Conservation (phyloP, 1,139 yeast species). For the Blastobotrys persicus region DNA sequence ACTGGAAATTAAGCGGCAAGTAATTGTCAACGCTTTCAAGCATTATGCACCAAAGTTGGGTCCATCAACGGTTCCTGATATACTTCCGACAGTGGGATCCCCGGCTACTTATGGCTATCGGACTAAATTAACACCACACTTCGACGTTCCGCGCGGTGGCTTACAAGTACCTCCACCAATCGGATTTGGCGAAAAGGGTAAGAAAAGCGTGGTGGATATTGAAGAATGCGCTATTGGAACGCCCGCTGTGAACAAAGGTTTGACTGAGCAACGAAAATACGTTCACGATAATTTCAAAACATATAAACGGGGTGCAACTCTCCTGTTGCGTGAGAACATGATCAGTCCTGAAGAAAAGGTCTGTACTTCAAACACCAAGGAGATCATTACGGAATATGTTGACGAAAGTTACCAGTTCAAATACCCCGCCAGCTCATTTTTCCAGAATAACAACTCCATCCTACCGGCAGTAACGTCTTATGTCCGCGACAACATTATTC, state of each 20-base stretch:
- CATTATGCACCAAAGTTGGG: constrained; percentile 58
- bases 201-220: constrained; percentile 78
- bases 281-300: constrained; percentile 49
- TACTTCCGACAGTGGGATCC: constrained; percentile 69
- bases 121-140: constrained; percentile 94
- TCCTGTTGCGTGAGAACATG: constrained; percentile 73
- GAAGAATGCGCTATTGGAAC: constrained; percentile 95
- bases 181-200: constrained; percentile 84
- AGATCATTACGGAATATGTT: constrained; percentile 75
- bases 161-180: constrained; percentile 58
- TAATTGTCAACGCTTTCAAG: constrained; percentile 78
- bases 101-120: constrained; percentile 77
- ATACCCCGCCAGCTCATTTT: constrained; percentile 91
- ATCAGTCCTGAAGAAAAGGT: constrained; percentile 36
- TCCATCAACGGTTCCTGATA: constrained; percentile 50
- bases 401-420: constrained; percentile 63
- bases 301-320: constrained; percentile 83
- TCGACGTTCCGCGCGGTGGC: constrained; percentile 67
- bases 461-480: constrained; percentile 77
- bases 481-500: constrained; percentile 66
- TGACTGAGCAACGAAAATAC: constrained; percentile 63
- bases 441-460: constrained; percentile 92
- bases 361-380: constrained; percentile 66
- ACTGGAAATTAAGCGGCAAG: constrained; percentile 64
- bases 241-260: constrained; percentile 65